phyloP scores from a whole-genome alignment of 805 yeast species.

The Candida orba region DNA sequence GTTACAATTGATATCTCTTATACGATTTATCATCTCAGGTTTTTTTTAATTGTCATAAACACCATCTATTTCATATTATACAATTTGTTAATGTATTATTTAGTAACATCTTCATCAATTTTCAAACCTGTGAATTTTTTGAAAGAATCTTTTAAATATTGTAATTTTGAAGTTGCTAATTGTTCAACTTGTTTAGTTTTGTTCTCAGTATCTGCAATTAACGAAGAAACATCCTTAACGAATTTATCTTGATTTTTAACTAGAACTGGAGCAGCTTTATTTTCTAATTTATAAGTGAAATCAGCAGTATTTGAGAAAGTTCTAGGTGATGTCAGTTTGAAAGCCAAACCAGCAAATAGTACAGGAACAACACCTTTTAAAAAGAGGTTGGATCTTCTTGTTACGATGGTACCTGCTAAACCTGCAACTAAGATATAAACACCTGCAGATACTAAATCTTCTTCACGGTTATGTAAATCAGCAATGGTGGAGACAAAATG shows the following conservation, averaged over 20 bases:
- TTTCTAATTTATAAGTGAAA: slow-evolving; percentile 55
- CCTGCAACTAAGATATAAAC: slow-evolving; percentile 63
- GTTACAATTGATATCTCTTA: too few relatives aligned
- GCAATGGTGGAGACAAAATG: slow-evolving; percentile 56
- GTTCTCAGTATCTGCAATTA: slow-evolving; percentile 36
- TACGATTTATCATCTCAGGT: too few relatives aligned
- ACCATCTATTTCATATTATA: not conserved
- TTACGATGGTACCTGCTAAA: slow-evolving; percentile 62
- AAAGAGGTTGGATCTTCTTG: slow-evolving; percentile 58
- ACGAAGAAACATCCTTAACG: slow-evolving; percentile 36
- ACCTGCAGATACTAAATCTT: slow-evolving; percentile 65
- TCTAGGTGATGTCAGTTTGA: slow-evolving; percentile 62
- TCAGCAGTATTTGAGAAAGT: slow-evolving; percentile 57
- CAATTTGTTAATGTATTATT: slow-evolving; percentile 26
- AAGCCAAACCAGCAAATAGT: slow-evolving; percentile 53
- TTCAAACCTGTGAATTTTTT: slow-evolving; percentile 57
- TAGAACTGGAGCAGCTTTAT: slow-evolving; percentile 50
- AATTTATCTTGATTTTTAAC: slow-evolving; percentile 55
- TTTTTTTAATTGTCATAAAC: not conserved
- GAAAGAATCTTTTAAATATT: slow-evolving; percentile 25
- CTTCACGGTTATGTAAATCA: slow-evolving; percentile 53
- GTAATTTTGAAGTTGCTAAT: slow-evolving; percentile 22
- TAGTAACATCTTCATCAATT: slow-evolving; percentile 54
- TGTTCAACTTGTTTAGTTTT: slow-evolving; percentile 22
- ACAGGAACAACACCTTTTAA: slow-evolving; percentile 52